Evolutionary conservation across 176 grass and related monocot species (phyloP).

Genomic region (Phyllostachys edulis): DNA sequence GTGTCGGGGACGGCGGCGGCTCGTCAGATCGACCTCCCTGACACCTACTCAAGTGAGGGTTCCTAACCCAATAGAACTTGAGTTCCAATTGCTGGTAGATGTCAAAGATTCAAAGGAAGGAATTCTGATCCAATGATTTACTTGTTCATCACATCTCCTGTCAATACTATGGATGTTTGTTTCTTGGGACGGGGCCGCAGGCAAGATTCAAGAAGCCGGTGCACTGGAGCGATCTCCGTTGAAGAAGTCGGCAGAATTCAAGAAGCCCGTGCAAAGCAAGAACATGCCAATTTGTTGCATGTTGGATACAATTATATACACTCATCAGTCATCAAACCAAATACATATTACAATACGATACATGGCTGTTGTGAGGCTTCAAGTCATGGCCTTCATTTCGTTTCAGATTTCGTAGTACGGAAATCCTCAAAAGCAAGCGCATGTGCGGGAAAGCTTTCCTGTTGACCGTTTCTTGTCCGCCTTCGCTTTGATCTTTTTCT

Average conservation of each 20-base stretch:
- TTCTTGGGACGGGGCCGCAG: background rate
- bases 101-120: background rate
- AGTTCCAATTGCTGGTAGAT: background rate
- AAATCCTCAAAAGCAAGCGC: conserved; percentile 53
- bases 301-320: conserved; percentile 7
- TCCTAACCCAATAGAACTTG: background rate
- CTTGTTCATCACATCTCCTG: too few species aligned
- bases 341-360: conserved; percentile 23
- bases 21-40: background rate
- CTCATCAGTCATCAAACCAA: conserved; percentile 25
- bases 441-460: conserved; percentile 42
- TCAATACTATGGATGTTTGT: too few species aligned
- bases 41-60: background rate
- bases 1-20: background rate
- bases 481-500: conserved; percentile 61
- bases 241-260: background rate
- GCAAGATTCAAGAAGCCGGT: background rate
- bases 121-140: background rate
- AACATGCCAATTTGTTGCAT: background rate
- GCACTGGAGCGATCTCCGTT: background rate
- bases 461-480: conserved; percentile 50
- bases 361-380: background rate
- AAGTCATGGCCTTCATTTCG: background rate
- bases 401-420: conserved; percentile 26
- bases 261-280: background rate